Base-by-base conservation (phyloP, 352 stramenopile species). In the Phytophthora kernoviae region DNA sequence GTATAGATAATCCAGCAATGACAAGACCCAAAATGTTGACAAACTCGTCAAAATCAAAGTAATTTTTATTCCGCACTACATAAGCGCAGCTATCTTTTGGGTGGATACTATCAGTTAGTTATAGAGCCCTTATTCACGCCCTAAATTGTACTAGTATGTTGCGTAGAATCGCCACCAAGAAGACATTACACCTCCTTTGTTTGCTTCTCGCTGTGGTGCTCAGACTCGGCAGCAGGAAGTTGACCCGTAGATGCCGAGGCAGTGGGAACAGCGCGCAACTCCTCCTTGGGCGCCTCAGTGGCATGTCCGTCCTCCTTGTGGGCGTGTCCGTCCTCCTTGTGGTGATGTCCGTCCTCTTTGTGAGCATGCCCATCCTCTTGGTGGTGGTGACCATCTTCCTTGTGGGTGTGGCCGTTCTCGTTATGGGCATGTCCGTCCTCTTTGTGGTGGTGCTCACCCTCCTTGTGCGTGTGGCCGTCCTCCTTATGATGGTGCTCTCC, bases 131-230 rank as follows among this genome's bases (percentile, higher is more conserved):
- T 34, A 12, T 66, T 52, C 18, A 51, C 39, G 8, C 22, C 33
- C 5, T 67, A 47, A 14, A 40, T 62, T 41, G 24, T 62, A 55
- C 33, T 8, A 48, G 58, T 12, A 45, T 49, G 37, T 48, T 58
- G 45, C 32, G n/a, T n/a, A 53, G 33, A 12, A 14, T 51, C 27
- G 14, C 8, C n/a, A 40, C n/a, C 27, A 48, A 49, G 27, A 22
- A 12, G n/a, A n/a, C 26, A n/a, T 57, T 62, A 70, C 15, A 32
- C 18, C 36, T 70, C 62, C 44, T 70, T 70, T 9, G 49, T 56
- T 9, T 55, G 48, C 18, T 65, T 70, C 0, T 56, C 56, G 27
- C 50, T 34, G 21, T 62, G 27, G 55, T 61, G 49, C 55, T 57
- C 43, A 4, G 55, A 61, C 36, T 39, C 12, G 50, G 55, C 12